phyloP scores from a whole-genome alignment of 1,139 yeast genomes.

The Blastobotrys capitulatus region DNA sequence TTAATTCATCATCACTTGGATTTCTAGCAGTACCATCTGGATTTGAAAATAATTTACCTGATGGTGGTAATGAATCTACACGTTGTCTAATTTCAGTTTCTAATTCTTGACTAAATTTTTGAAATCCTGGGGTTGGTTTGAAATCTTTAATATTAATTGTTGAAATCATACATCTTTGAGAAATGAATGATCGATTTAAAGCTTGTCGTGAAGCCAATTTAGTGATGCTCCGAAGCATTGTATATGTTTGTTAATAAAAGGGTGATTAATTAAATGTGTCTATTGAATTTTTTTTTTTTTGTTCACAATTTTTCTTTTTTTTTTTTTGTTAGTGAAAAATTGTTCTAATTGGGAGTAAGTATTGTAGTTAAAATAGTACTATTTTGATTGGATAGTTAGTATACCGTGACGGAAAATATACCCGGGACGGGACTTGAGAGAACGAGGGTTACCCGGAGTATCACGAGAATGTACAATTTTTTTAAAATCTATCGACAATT shows the following conservation, averaged over 20 bases:
- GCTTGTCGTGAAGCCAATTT: not conserved
- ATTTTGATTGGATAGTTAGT: not conserved
- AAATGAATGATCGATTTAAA: not conserved
- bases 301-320: not conserved
- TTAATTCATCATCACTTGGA: constrained; percentile 67
- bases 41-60: constrained; percentile 51
- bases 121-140: constrained; percentile 22
- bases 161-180: constrained; percentile 7
- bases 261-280: not conserved
- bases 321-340: not conserved
- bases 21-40: constrained; percentile 73
- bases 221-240: constrained; percentile 7
- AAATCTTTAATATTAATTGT: constrained; percentile 19
- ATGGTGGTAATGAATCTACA: constrained; percentile 29
- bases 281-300: not conserved
- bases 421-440: not conserved
- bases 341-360: not conserved
- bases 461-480: not conserved
- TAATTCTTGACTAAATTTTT: constrained; percentile 26
- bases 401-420: too few species aligned
- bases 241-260: not conserved
- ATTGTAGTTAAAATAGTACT: not conserved
- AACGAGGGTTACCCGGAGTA: not conserved
- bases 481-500: not conserved
- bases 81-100: constrained; percentile 30